phyloP scores from a whole-genome alignment of 345 rosid genomes.

The Laguncularia racemosa region DNA sequence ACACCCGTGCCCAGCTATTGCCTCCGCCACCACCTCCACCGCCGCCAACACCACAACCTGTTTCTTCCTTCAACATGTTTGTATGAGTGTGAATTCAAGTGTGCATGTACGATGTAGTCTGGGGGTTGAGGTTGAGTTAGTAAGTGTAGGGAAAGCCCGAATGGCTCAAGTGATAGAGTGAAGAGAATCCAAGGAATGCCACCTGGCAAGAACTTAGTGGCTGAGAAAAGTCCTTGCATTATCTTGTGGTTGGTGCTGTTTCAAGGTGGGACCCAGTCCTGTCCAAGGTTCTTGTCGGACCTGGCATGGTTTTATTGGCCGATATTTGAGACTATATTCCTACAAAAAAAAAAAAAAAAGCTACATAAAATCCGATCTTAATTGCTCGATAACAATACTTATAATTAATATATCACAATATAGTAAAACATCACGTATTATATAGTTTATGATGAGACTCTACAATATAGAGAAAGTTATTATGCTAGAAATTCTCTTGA shows the following conservation, averaged over 20 bases:
- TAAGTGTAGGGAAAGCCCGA: conserved; percentile 18
- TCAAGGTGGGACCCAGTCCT: conserved; percentile 17
- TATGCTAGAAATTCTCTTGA: too few relatives aligned
- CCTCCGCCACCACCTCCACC: conserved; percentile 10
- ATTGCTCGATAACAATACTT: too few relatives aligned
- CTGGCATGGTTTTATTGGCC: neutral
- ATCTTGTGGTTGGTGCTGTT: conserved; percentile 52
- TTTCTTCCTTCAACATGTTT: conserved; percentile 62
- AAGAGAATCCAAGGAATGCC: conserved; percentile 27
- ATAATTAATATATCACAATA: too few relatives aligned
- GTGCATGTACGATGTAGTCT: neutral
- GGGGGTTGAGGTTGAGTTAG: conserved; percentile 8
- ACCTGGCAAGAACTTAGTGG: conserved; percentile 49
- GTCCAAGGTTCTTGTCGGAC: conserved; percentile 1
- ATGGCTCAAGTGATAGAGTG: conserved; percentile 15
- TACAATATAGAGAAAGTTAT: too few relatives aligned
- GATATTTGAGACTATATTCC: too few relatives aligned
- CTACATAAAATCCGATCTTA: too few relatives aligned
- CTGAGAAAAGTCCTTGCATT: conserved; percentile 16
- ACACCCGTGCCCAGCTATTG: conserved; percentile 53
- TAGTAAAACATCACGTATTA: too few relatives aligned
- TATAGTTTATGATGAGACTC: too few relatives aligned
- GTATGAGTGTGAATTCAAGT: neutral
- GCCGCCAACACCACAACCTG: conserved; percentile 2
- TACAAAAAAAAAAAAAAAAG: too few relatives aligned